Base-by-base conservation (phyloP, 2,329 filamentous ascomycete genomes). In the Pestalotiopsis sp. region DNA sequence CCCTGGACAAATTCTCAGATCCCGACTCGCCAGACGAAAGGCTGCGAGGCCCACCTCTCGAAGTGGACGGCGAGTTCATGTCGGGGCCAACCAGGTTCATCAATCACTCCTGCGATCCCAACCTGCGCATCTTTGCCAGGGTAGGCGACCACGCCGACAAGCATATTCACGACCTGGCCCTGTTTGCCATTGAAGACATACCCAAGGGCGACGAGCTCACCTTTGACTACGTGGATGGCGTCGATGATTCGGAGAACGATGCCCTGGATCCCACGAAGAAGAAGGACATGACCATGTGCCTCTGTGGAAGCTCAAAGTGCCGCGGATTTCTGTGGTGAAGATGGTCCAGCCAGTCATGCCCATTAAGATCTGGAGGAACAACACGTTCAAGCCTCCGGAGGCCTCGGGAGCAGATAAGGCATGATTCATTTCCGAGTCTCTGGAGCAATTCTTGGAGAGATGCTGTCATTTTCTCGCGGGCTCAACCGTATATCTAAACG, bases 21-120 rank as follows among this genome's bases (percentile, higher is more conserved):
- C 80, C 84, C 0, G 73, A 84, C 5, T 89, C 87, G 1, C 80
- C 84, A 11, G 88, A 91, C 69, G 80, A 82, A n/a, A 82, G 88
- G 1, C 83, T 92, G 0, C 82, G 84, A 3, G 86, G 85, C 0
- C 81, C 85, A 5, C 84, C 89, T 17, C 80, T 92, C 3, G 88
- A 90, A 71, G 86, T 90, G 0, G 90, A 91, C 68, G 93, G 93
- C 12, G 91, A 95, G 77, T 92, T 92, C 77, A 89, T 91, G 83
- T 92, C 93, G 0, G 92, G 92, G 0, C 92, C 92, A 0, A 93
- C 92, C 0, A 87, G 93, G 2, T 96, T 95, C 79, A 92, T 95
- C 77, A 96, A 96, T 74, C 93, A 96, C 77, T 92, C 88, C 2
- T 95, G 93, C 77, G 88, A 93, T 4, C 93, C 93, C 0, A 95